Evolutionary conservation across 2,329 filamentous ascomycete genomes (phyloP).

Genomic region (Xylariaceae sp.): DNA sequence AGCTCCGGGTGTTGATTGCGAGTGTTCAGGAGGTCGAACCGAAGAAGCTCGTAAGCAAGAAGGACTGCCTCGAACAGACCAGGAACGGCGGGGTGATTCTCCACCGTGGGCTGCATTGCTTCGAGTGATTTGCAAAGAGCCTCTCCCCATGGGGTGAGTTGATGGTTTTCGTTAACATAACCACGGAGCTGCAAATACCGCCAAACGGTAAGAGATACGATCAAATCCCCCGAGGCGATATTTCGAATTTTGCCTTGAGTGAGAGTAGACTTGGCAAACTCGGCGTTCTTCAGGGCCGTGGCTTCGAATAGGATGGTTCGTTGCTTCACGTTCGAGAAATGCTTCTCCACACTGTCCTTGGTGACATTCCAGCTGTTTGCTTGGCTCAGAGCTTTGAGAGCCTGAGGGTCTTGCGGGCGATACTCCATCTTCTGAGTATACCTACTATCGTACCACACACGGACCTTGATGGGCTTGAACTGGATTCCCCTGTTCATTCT

Average conservation of each 20-base stretch:
- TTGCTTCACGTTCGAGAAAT: constrained; percentile 39
- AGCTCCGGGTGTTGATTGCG: constrained; percentile 53
- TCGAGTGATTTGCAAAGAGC: constrained; percentile 67
- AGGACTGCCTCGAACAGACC: constrained; percentile 71
- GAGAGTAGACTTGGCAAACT: constrained; percentile 66
- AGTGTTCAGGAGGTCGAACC: constrained; percentile 70
- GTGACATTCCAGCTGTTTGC: constrained; percentile 68
- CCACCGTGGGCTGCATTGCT: constrained; percentile 50
- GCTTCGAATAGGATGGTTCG: constrained; percentile 56
- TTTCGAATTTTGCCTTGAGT: constrained; percentile 53
- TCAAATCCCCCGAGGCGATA: constrained; percentile 60
- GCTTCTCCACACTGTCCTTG: constrained; percentile 46
- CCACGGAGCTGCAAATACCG: constrained; percentile 83
- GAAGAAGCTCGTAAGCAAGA: constrained; percentile 78
- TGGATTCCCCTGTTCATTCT: constrained; percentile 79
- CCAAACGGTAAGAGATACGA: constrained; percentile 72
- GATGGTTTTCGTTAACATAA: constrained; percentile 74
- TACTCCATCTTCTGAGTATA: constrained; percentile 65
- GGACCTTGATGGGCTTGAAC: constrained; percentile 70
- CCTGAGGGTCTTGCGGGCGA: constrained; percentile 34
- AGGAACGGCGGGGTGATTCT: constrained; percentile 38
- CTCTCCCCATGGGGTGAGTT: constrained; percentile 77
- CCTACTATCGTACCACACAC: constrained; percentile 76
- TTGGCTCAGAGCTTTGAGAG: constrained; percentile 41
- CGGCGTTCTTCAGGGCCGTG: constrained; percentile 59